Percentiles rank a stretch among this genome's conserved stretches.
Conservation (phyloP, 2,329 filamentous ascomycete genomes). For the Fusarium penzigii region DNA sequence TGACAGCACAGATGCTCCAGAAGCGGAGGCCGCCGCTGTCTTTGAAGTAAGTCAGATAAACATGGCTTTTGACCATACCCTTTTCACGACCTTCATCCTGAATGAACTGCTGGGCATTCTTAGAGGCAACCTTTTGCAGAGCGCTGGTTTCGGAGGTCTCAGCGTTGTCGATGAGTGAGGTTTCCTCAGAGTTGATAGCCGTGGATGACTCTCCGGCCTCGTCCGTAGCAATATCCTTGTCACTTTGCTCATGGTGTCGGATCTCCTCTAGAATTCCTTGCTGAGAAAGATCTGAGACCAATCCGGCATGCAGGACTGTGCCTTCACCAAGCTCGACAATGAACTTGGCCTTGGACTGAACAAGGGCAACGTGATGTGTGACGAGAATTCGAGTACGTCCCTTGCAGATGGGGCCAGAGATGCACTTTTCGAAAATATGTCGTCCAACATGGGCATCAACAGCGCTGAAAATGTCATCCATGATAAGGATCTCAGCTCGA, state of each 20-base stretch:
- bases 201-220: constrained; percentile 45
- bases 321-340: constrained; percentile 73
- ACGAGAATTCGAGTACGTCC: constrained; percentile 76
- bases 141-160: constrained; percentile 40
- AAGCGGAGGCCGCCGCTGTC: constrained; percentile 64
- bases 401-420: constrained; percentile 68
- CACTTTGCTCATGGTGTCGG: constrained; percentile 54
- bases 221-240: constrained; percentile 49
- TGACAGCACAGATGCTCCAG: constrained; percentile 55
- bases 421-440: constrained; percentile 75
- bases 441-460: constrained; percentile 81
- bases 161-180: constrained; percentile 43
- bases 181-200: constrained; percentile 56
- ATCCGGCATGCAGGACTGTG: constrained; percentile 62
- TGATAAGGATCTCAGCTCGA: constrained; percentile 70
- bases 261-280: constrained; percentile 59
- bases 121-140: constrained; percentile 52
- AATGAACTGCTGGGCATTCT: constrained; percentile 68
- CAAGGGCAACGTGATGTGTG: constrained; percentile 76
- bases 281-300: constrained; percentile 63
- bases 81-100: constrained; percentile 74
- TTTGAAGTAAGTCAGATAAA: constrained; percentile 69
- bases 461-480: constrained; percentile 84
- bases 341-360: constrained; percentile 70
- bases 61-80: constrained; percentile 65